Evolutionary conservation across 2,329 filamentous ascomycete species (phyloP).

Genomic region (Colletotrichum phormii): DNA sequence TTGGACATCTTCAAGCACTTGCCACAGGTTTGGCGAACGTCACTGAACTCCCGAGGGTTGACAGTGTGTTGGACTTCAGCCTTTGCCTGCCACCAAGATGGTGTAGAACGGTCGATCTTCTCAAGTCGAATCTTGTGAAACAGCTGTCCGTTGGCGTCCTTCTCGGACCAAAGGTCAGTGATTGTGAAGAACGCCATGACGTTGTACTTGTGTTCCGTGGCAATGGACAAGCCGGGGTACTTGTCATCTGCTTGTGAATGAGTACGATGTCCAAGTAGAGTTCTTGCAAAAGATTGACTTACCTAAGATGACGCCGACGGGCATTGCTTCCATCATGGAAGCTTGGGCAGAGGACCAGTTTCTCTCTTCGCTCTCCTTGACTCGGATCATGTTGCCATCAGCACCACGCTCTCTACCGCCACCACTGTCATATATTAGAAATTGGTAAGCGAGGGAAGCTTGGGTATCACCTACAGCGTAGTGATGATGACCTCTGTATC

Average conservation of each 20-base stretch:
- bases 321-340: slow-evolving; percentile 57
- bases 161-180: slow-evolving; percentile 77
- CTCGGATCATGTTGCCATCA: slow-evolving; percentile 56
- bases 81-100: slow-evolving; percentile 70
- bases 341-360: slow-evolving; percentile 44
- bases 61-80: slow-evolving; percentile 24
- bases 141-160: slow-evolving; percentile 47
- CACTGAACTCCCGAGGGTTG: slow-evolving; percentile 12
- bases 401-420: slow-evolving; percentile 62
- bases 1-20: slow-evolving; percentile 54
- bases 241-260: slow-evolving; percentile 58
- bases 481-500: slow-evolving; percentile 72
- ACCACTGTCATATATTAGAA: slow-evolving; percentile 53
- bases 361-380: slow-evolving; percentile 47
- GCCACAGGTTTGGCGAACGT: slow-evolving; percentile 46
- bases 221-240: slow-evolving; percentile 59
- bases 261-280: neutral
- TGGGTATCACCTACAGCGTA: slow-evolving; percentile 60
- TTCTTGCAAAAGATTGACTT: slow-evolving; percentile 31
- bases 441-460: neutral
- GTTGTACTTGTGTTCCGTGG: slow-evolving; percentile 69
- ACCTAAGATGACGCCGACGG: slow-evolving; percentile 69
- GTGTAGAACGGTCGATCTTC: slow-evolving; percentile 61
- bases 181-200: slow-evolving; percentile 78
- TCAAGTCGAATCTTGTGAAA: slow-evolving; percentile 72